These are phyloP conservation scores for Polytrichum commune DNA, from an alignment of 225 moss, liverwort and hornwort species.

Conservation along the genomic window DNA sequence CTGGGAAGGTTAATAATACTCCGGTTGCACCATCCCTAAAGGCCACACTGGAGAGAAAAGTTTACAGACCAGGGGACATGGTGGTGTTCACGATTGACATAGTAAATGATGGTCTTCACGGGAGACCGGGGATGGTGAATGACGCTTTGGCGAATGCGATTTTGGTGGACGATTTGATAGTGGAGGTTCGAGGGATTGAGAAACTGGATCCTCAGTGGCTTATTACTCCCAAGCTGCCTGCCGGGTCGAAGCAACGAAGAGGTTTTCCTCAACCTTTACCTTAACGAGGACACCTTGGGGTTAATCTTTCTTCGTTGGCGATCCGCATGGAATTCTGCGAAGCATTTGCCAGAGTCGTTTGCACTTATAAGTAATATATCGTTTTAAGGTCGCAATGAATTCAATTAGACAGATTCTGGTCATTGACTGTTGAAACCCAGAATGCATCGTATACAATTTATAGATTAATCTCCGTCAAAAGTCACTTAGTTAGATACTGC, in stretches of 20 bases:
- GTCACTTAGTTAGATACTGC: too few relatives aligned
- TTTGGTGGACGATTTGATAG: conserved; percentile 87
- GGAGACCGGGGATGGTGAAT: conserved; percentile 27
- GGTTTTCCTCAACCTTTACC: conserved; percentile 31
- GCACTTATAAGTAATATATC: too few relatives aligned
- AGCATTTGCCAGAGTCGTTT: too few relatives aligned
- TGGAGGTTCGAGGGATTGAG: conserved; percentile 94
- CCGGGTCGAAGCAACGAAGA: conserved; percentile 72
- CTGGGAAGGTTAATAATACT: conserved; percentile 6
- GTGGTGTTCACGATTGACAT: conserved; percentile 79
- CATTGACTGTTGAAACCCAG: too few relatives aligned
- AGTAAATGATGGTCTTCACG: conserved; percentile 38
- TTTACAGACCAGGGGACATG: conserved; percentile 84
- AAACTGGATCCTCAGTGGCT: conserved; percentile 95
- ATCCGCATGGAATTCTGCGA: too few relatives aligned
- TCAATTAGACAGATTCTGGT: too few relatives aligned
- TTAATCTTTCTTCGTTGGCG: too few relatives aligned
- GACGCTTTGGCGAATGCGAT: conserved; percentile 63
- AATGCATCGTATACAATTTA: too few relatives aligned
- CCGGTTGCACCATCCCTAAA: conserved; percentile 53
- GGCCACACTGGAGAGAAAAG: conserved; percentile 71
- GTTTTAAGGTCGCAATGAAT: too few relatives aligned
- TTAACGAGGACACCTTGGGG: too few relatives aligned
- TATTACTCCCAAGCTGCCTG: conserved; percentile 56
- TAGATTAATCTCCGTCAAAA: too few relatives aligned